Evolutionary conservation across 192 early-diverging fungal species (phyloP).

Genomic region (Phycomyces blakesleeanus): DNA sequence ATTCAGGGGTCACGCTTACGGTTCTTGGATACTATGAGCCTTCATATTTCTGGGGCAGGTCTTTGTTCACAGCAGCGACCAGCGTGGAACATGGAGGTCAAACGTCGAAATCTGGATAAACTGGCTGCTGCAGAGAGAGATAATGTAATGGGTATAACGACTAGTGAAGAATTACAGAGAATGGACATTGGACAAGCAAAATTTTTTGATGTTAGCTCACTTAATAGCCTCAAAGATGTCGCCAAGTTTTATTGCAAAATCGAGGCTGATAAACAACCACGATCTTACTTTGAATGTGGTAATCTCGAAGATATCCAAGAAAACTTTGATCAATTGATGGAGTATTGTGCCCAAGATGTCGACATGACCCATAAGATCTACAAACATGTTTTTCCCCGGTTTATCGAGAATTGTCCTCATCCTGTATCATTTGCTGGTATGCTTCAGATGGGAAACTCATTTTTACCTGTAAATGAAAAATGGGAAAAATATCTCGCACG

Average conservation of each 20-base stretch:
- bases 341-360: constrained; percentile 91
- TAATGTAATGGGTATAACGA: neutral
- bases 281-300: constrained; percentile 55
- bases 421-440: constrained; percentile 92
- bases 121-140: neutral
- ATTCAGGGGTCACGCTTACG: constrained; percentile 48
- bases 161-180: constrained; percentile 25
- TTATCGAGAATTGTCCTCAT: constrained; percentile 81
- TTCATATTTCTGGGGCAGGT: constrained; percentile 87
- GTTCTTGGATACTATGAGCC: constrained; percentile 91
- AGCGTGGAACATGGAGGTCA: constrained; percentile 69
- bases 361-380: constrained; percentile 71
- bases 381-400: constrained; percentile 63
- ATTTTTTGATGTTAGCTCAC: constrained; percentile 57
- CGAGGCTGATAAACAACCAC: constrained; percentile 62
- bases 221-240: constrained; percentile 78
- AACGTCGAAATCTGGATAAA: constrained; percentile 35
- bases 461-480: constrained; percentile 73
- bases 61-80: constrained; percentile 86
- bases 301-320: constrained; percentile 56
- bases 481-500: constrained; percentile 73
- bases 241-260: constrained; percentile 74
- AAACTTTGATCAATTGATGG: constrained; percentile 64
- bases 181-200: constrained; percentile 12
- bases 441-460: constrained; percentile 81